Conservation (phyloP, 768 basidiomycete genomes). For the Auriculariales sp. region DNA sequence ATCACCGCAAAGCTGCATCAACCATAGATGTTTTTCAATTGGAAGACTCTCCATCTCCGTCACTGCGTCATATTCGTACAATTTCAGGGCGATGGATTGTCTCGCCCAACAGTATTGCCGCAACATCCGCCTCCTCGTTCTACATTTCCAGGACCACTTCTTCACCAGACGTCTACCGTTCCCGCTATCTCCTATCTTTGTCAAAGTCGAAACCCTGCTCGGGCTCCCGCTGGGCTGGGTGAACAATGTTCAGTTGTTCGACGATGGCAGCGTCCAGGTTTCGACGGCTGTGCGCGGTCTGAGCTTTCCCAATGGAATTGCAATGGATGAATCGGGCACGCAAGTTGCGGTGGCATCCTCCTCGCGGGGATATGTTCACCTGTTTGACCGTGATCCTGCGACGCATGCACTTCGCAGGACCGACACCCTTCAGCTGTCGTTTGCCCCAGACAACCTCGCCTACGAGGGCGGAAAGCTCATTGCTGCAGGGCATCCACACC, state of each 20-base stretch:
- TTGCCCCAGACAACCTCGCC: slow-evolving; percentile 46
- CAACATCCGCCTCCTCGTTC: slow-evolving; percentile 52
- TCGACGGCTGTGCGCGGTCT: too few relatives aligned
- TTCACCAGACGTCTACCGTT: slow-evolving; percentile 46
- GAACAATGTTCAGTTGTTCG: too few relatives aligned
- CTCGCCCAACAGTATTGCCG: slow-evolving; percentile 51
- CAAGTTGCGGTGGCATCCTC: slow-evolving; percentile 46
- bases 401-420: slow-evolving; percentile 29
- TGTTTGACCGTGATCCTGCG: slow-evolving; percentile 31
- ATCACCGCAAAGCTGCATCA: slow-evolving; percentile 47
- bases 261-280: too few relatives aligned
- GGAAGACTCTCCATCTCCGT: slow-evolving; percentile 25
- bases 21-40: slow-evolving; percentile 56
- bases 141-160: slow-evolving; percentile 63
- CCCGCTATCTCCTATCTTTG: slow-evolving; percentile 31
- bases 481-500: slow-evolving; percentile 55
- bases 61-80: slow-evolving; percentile 44
- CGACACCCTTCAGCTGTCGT: slow-evolving; percentile 34
- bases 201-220: slow-evolving; percentile 39
- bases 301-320: slow-evolving; percentile 66
- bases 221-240: slow-evolving; percentile 47
- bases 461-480: slow-evolving; percentile 38
- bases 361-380: slow-evolving; percentile 27
- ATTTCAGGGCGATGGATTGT: slow-evolving; percentile 42
- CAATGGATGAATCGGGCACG: slow-evolving; percentile 34